phyloP scores from a whole-genome alignment of 2,329 filamentous ascomycete species.

The Arachnomyces sp. region DNA sequence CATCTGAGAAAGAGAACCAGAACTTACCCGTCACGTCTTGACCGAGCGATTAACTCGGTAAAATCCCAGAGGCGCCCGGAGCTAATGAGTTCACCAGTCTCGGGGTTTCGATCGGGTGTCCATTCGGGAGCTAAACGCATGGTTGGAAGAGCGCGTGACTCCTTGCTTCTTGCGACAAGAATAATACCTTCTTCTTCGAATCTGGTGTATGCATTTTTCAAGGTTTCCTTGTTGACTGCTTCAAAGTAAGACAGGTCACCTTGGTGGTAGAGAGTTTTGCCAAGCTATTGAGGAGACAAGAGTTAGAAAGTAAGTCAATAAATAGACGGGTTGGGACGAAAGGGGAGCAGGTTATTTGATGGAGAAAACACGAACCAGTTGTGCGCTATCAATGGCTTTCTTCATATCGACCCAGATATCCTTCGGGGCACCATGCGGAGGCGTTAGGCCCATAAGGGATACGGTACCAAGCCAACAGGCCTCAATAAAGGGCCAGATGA shows the following conservation, averaged over 20 bases:
- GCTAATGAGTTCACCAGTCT: slow-evolving; percentile 54
- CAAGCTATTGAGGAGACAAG: slow-evolving; percentile 51
- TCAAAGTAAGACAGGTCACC: slow-evolving; percentile 96
- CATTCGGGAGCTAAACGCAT: slow-evolving; percentile 67
- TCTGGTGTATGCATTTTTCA: slow-evolving; percentile 83
- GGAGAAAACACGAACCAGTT: slow-evolving; percentile 51
- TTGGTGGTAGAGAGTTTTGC: slow-evolving; percentile 95
- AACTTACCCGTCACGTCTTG: slow-evolving; percentile 64
- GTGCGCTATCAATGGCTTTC: slow-evolving; percentile 71
- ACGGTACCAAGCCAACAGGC: slow-evolving; percentile 86
- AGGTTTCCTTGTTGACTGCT: slow-evolving; percentile 93
- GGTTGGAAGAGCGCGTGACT: slow-evolving; percentile 31
- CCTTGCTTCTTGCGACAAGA: slow-evolving; percentile 59
- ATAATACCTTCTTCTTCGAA: slow-evolving; percentile 90
- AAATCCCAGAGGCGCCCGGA: slow-evolving; percentile 83
- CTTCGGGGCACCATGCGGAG: slow-evolving; percentile 52
- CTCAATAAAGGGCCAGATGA: slow-evolving; percentile 98
- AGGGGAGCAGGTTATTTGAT: background rate
- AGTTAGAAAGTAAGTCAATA: background rate
- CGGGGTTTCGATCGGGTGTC: slow-evolving; percentile 58
- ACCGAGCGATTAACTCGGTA: slow-evolving; percentile 75
- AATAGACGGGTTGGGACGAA: slow-evolving; percentile 3
- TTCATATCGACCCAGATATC: slow-evolving; percentile 70
- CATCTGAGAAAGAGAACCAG: background rate
- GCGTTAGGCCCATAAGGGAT: slow-evolving; percentile 75